Percentiles rank a stretch among this genome's conserved stretches.
These are phyloP conservation scores for Melanomma pulvis-pyrius DNA, from an alignment of 495 filamentous ascomycete species.

Conservation along the genomic window DNA sequence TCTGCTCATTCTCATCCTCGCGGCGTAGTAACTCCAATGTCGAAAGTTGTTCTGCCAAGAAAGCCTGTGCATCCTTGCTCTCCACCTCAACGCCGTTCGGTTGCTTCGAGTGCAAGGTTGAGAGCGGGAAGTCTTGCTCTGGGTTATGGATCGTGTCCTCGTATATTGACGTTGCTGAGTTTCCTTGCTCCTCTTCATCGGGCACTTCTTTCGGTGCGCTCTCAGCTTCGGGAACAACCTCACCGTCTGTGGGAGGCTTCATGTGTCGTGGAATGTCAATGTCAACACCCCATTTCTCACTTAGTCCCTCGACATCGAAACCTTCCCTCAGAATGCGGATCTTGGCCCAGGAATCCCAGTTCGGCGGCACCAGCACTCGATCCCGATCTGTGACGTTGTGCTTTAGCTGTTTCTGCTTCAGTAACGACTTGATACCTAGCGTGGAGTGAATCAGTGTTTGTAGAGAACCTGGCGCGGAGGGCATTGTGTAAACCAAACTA, in stretches of 20 bases:
- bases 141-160: constrained; percentile 79
- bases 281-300: constrained; percentile 81
- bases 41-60: constrained; percentile 73
- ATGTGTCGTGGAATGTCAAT: constrained; percentile 55
- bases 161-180: constrained; percentile 67
- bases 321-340: constrained; percentile 91
- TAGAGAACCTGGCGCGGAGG: constrained; percentile 75
- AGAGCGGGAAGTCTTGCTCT: constrained; percentile 59
- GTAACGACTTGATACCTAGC: constrained; percentile 83
- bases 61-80: constrained; percentile 75
- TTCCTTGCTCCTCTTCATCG: constrained; percentile 9
- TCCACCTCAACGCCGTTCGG: constrained; percentile 65
- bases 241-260: constrained; percentile 25
- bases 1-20: constrained; percentile 64
- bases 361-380: constrained; percentile 88
- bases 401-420: constrained; percentile 80
- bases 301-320: constrained; percentile 87
- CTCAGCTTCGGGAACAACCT: neutral
- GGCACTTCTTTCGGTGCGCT: neutral
- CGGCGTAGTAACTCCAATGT: constrained; percentile 60
- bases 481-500: constrained; percentile 87
- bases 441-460: constrained; percentile 84
- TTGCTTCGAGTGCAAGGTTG: constrained; percentile 52
- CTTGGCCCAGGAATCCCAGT: constrained; percentile 99
- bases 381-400: constrained; percentile 96